Evolutionary conservation across 2,329 filamentous ascomycete genomes (phyloP).

Genomic region (Thielaviopsis musarum): DNA sequence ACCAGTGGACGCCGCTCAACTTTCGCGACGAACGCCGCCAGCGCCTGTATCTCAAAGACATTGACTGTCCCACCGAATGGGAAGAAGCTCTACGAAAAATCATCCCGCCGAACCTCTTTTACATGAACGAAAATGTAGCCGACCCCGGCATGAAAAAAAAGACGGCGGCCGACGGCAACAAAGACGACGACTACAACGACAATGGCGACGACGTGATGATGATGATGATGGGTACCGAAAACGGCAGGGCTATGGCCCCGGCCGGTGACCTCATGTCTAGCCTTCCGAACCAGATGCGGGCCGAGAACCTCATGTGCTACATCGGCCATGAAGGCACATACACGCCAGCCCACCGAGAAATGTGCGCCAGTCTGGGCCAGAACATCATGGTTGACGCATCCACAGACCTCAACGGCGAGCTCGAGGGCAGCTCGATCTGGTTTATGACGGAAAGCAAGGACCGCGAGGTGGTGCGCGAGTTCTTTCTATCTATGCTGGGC

Average conservation of each 20-base stretch:
- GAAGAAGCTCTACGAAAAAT: conserved; percentile 58
- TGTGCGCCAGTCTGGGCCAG: conserved; percentile 91
- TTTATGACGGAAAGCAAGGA: conserved; percentile 98
- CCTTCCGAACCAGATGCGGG: conserved; percentile 70
- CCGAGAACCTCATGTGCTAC: conserved; percentile 96
- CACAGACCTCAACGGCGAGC: conserved; percentile 49
- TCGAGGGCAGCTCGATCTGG: conserved; percentile 83
- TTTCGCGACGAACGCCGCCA: conserved; percentile 68
- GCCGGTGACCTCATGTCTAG: conserved; percentile 93
- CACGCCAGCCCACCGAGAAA: conserved; percentile 87
- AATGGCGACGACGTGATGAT: conserved; percentile 32
- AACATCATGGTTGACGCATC: conserved; percentile 98
- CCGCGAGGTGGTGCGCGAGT: conserved; percentile 75
- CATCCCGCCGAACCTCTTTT: conserved; percentile 71
- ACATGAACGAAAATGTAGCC: conserved; percentile 65
- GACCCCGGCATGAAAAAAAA: conserved; percentile 18
- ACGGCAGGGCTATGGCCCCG: conserved; percentile 27
- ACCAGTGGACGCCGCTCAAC: conserved; percentile 61
- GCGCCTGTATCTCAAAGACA: conserved; percentile 88
- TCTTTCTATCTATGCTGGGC: conserved; percentile 80
- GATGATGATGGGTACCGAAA: too few species aligned
- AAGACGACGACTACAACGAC: conserved; percentile 24
- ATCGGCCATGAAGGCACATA: conserved; percentile 95
- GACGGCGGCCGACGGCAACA: conserved; percentile 13
- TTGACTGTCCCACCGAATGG: conserved; percentile 86